These are phyloP conservation scores for Oryza longistaminata DNA, from an alignment of 176 grass and related monocot species.

Conservation along the genomic window DNA sequence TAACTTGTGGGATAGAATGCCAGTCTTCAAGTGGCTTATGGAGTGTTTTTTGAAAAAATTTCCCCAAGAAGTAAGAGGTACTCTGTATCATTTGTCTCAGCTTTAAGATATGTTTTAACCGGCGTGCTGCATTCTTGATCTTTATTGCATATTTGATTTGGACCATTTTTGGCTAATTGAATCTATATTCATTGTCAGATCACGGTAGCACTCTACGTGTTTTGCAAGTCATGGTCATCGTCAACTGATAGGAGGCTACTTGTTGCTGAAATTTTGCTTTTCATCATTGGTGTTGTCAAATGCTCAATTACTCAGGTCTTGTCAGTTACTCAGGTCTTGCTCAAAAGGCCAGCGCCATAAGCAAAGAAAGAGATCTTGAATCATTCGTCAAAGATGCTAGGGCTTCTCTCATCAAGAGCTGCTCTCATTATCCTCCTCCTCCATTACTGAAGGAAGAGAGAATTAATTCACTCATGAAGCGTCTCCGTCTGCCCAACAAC, in stretches of 20 bases:
- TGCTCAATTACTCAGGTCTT: background rate
- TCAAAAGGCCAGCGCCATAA: background rate
- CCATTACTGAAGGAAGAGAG: no score
- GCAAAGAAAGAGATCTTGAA: slow-evolving; percentile 7
- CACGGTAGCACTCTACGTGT: background rate
- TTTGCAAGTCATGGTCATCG: background rate
- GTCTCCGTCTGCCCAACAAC: background rate
- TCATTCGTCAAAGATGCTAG: background rate
- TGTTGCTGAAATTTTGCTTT: background rate
- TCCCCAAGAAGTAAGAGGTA: no score
- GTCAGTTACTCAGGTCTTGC: no score
- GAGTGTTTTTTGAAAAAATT: no score
- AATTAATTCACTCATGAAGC: no score
- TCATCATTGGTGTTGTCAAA: background rate
- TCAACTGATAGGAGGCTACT: background rate
- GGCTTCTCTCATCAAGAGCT: background rate
- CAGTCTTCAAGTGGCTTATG: no score
- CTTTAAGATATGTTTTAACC: no score
- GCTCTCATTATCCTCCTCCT: no score
- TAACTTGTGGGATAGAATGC: no score
- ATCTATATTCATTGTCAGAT: background rate
- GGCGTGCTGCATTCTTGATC: no score
- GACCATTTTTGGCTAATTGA: background rate
- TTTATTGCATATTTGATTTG: no score
- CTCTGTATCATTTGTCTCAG: no score